phyloP scores from a whole-genome alignment of 2,329 filamentous ascomycete genomes.

The Ambrosiella xylebori region DNA sequence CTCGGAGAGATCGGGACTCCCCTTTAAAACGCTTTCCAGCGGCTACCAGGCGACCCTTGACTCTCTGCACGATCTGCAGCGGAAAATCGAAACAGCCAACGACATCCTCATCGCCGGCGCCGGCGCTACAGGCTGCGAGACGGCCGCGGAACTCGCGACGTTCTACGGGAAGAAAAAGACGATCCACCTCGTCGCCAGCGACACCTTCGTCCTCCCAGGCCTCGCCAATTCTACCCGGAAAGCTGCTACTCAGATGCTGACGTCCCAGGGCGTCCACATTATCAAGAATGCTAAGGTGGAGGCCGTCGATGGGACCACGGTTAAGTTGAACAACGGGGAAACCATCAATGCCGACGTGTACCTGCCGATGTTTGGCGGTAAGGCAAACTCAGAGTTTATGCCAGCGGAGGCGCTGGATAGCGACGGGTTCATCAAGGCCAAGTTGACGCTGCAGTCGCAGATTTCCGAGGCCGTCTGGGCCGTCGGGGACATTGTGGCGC shows the following conservation, averaged over 20 bases:
- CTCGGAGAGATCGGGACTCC: conserved; percentile 17
- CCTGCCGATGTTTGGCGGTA: conserved; percentile 29
- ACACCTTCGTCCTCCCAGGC: conserved; percentile 13
- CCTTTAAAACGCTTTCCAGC: conserved; percentile 31
- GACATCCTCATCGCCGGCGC: conserved; percentile 24
- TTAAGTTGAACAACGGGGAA: conserved; percentile 20
- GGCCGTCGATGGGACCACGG: conserved; percentile 18
- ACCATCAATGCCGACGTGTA: neutral
- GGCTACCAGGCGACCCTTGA: conserved; percentile 25
- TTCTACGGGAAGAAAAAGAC: conserved; percentile 18
- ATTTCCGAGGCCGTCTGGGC: conserved; percentile 24
- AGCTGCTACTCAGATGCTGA: conserved; percentile 23
- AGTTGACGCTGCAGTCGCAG: conserved; percentile 21
- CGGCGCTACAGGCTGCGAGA: conserved; percentile 24
- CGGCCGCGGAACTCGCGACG: conserved; percentile 22
- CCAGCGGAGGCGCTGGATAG: conserved; percentile 23
- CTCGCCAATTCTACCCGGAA: conserved; percentile 21
- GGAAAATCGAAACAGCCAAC: conserved; percentile 22
- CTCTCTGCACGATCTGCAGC: conserved; percentile 22
- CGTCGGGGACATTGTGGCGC: conserved; percentile 26
- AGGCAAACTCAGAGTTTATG: conserved; percentile 28
- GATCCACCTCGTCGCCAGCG: conserved; percentile 15
- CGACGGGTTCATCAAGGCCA: conserved; percentile 22
- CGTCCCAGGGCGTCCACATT: conserved; percentile 27
- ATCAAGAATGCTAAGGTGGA: conserved; percentile 25